phyloP scores from a whole-genome alignment of 1,284 basidiomycete genomes.

The Trichosporon sp. region DNA sequence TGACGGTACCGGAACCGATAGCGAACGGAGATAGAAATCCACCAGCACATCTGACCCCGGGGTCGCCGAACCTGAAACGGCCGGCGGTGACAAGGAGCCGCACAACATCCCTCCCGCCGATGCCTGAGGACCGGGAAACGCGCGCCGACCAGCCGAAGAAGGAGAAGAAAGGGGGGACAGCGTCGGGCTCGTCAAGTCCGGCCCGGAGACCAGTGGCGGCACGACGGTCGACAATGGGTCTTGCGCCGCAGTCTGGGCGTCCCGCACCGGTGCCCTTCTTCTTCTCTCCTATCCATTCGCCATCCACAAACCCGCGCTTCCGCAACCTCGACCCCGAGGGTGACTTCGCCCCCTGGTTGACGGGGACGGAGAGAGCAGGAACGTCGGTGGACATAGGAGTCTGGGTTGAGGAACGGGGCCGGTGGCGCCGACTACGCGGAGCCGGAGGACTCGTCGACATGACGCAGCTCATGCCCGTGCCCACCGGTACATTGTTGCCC shows the following conservation, averaged over 20 bases:
- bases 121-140: constrained; percentile 1
- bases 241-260: constrained; percentile 8
- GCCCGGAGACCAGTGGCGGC: constrained; percentile 17
- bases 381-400: constrained; percentile 42
- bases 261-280: constrained; percentile 48
- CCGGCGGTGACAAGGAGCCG: constrained; percentile 4
- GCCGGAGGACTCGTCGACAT: constrained; percentile 26
- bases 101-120: constrained; percentile 28
- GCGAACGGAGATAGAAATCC: not conserved
- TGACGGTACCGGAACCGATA: constrained; percentile 33
- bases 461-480: constrained; percentile 18
- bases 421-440: constrained; percentile 22
- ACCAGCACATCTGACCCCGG: not conserved
- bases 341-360: constrained; percentile 55
- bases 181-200: not conserved
- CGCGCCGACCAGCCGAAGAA: not conserved
- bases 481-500: constrained; percentile 20
- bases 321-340: constrained; percentile 38
- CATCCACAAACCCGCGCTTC: constrained; percentile 53
- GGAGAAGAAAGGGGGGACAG: not conserved
- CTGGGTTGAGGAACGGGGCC: constrained; percentile 44
- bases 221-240: constrained; percentile 28
- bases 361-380: constrained; percentile 35
- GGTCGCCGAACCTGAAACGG: not conserved
- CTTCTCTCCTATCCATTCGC: constrained; percentile 52